Evolutionary conservation across 306 rosid genomes (phyloP).

Genomic region (Vigna angularis): DNA sequence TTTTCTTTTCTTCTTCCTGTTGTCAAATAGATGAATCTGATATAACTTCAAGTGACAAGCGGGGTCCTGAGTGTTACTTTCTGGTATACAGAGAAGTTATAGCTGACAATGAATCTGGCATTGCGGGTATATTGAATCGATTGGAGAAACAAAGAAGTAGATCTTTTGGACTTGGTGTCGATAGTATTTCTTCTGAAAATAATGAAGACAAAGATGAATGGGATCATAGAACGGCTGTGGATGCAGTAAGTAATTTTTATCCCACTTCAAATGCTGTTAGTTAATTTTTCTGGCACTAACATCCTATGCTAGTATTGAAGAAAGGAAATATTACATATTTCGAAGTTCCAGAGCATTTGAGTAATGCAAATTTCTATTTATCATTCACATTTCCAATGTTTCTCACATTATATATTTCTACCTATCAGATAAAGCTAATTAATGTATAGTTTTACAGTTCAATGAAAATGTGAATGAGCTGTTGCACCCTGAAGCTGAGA

Average conservation of each 20-base stretch:
- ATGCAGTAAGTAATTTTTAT: conserved; percentile 60
- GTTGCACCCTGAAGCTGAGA: conserved; percentile 25
- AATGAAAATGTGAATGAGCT: background rate
- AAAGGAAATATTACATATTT: background rate
- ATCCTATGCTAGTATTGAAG: conserved; percentile 9
- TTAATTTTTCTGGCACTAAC: conserved; percentile 21
- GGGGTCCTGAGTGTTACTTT: conserved; percentile 12
- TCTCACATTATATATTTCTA: conserved; percentile 18
- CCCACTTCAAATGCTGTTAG: conserved; percentile 19
- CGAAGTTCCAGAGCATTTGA: conserved; percentile 14
- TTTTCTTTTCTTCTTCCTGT: conserved; percentile 28
- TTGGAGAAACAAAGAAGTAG: conserved; percentile 75
- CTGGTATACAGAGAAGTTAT: conserved; percentile 58
- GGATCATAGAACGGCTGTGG: conserved; percentile 44
- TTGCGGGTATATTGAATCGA: conserved; percentile 89
- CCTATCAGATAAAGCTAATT: conserved; percentile 27
- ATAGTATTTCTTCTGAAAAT: background rate
- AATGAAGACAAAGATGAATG: conserved; percentile 45
- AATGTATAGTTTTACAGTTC: background rate
- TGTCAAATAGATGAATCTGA: conserved; percentile 24
- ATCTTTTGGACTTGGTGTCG: conserved; percentile 51
- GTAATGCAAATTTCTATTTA: conserved; percentile 3
- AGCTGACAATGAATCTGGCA: conserved; percentile 63
- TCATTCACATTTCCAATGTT: conserved; percentile 9
- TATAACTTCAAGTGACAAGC: background rate